Conservation (phyloP, 768 basidiomycete genomes). For the Kwoniella sp. region DNA sequence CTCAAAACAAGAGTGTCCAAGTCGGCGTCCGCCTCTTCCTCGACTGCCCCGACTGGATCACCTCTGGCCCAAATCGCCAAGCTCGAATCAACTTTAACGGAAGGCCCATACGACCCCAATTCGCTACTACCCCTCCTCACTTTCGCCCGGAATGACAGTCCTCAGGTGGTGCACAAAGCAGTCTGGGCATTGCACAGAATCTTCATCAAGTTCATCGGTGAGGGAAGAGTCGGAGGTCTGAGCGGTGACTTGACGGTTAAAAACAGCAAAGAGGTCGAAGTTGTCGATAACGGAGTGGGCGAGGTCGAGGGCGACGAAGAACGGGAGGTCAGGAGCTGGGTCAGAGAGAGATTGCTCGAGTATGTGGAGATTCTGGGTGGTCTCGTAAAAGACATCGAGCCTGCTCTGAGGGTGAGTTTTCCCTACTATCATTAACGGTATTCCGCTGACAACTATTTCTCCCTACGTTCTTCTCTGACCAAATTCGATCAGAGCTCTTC, state of each 20-base stretch:
- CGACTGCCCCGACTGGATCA: slow-evolving; percentile 14
- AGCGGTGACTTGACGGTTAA: slow-evolving; percentile 17
- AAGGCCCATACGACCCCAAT: slow-evolving; percentile 67
- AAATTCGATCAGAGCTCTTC: slow-evolving; percentile 43
- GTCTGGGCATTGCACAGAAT: slow-evolving; percentile 80
- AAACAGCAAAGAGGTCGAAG: neutral
- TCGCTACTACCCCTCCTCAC: slow-evolving; percentile 71
- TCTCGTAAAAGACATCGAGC: slow-evolving; percentile 75
- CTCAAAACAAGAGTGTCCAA: slow-evolving; percentile 13
- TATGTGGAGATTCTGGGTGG: slow-evolving; percentile 72
- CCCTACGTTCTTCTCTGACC: no score
- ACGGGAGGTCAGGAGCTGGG: slow-evolving; percentile 69
- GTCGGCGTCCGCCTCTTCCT: neutral
- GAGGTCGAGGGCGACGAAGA: slow-evolving; percentile 59
- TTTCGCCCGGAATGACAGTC: slow-evolving; percentile 59
- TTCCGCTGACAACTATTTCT: no score
- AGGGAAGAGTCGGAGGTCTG: slow-evolving; percentile 60
- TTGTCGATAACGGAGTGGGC: slow-evolving; percentile 54
- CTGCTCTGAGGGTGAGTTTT: slow-evolving; percentile 67
- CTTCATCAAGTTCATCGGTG: slow-evolving; percentile 67
- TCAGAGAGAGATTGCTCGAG: slow-evolving; percentile 70
- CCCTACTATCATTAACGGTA: neutral
- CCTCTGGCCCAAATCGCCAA: slow-evolving; percentile 34
- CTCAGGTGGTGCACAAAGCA: slow-evolving; percentile 69
- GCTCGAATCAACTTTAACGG: slow-evolving; percentile 62